Base-by-base conservation (phyloP, 352 stramenopile genomes). In the Phytophthora sp. region DNA sequence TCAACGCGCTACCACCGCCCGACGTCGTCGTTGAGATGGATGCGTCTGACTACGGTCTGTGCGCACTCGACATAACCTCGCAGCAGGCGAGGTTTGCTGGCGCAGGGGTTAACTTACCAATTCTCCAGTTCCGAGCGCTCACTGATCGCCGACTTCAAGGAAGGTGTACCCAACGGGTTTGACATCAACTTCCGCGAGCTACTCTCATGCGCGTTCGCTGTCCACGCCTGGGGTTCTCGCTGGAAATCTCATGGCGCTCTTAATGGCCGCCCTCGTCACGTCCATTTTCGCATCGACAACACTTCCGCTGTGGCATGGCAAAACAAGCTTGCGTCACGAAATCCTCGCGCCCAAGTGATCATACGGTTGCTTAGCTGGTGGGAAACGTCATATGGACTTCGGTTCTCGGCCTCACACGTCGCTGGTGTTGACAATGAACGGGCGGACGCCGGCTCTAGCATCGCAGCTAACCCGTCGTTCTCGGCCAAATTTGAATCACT, bases 171-270 rank as follows among this genome's bases (percentile, higher is more conserved):
- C 12, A 45, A 45, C 52, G 23, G 31, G 2, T 72, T 62, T 13
- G 56, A 72, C 9, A 72, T 72, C 50, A 72, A 64, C 34, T 68
- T 43, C 21, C 55, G 34, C 12, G 34, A 41, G 34, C 34, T 41
- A n/a, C 34, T 41, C 34, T 41, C 34, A n/a, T 41, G 34, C 34
- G 34, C 34, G 13, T 41, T 41, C 34, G 34, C 34, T 4, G 34
- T 41, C 34, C 34, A 41, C n/a, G n/a, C 28, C 28, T 32, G 28
- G 28, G 28, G 28, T 32, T 32, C 28, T 32, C 28, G 28, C 28
- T 32, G 28, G 28, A 32, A 32, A 32, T 32, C 28, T 32, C 28
- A 13, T 41, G 34, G 34, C 12, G 34, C 7, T 41, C 34, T 0
- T 13, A n/a, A 20, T 4, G 12, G 4, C n/a, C n/a, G n/a, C n/a